These are phyloP conservation scores for Balamuthia mandrillaris DNA, from an alignment of 208 protist species.

Conservation along the genomic window DNA sequence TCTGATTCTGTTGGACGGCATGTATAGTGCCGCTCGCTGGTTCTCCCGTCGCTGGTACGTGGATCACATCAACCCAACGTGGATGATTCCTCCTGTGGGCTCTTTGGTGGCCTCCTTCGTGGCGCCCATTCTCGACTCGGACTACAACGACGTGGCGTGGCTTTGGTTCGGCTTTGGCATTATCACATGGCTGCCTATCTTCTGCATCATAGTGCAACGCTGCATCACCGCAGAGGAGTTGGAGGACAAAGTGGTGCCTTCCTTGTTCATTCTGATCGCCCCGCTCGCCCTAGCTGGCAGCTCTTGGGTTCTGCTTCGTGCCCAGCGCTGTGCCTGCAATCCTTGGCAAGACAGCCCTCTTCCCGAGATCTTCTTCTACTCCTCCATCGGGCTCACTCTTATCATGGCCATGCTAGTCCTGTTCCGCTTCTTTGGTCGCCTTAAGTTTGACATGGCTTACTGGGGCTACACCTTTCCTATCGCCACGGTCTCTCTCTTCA, in stretches of 20 bases:
- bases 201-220: background rate
- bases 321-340: background rate
- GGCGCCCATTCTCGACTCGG: background rate
- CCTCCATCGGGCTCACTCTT: background rate
- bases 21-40: background rate
- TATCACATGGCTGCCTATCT: background rate
- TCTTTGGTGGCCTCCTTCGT: background rate
- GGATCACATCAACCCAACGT: constrained; percentile 15
- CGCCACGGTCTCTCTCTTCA: background rate
- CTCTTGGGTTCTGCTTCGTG: background rate
- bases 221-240: background rate
- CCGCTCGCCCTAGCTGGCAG: background rate
- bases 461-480: constrained; percentile 23
- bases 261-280: constrained; percentile 5
- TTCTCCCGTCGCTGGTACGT: background rate
- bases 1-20: background rate
- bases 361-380: background rate
- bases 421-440: background rate
- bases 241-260: background rate
- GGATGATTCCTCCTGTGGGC: constrained; percentile 16
- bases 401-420: background rate
- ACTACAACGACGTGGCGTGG: constrained; percentile 21
- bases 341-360: background rate
- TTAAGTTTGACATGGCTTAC: constrained; percentile 30
- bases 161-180: constrained; percentile 15